Base-by-base conservation (phyloP, 148 eudicot genomes). In the Tetragonia tetragonoides region DNA sequence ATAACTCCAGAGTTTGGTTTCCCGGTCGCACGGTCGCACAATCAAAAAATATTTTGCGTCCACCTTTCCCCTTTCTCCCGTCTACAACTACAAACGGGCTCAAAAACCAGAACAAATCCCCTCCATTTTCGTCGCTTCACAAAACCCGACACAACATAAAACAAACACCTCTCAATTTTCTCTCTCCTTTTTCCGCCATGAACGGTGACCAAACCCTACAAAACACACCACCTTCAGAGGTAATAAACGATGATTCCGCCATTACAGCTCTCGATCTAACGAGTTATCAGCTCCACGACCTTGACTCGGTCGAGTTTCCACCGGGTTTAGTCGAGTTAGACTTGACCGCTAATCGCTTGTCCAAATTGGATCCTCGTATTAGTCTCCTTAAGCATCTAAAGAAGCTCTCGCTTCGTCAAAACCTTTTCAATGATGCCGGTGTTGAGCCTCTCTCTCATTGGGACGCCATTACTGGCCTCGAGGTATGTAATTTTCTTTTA, bases 321-420 rank as follows among this genome's bases (percentile, higher is more conserved):
- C 82, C 85, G 82, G 88, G 82, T 86, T 84, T 95, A 14, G 83
- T 81, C 85, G 99, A 95, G 87, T 81, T 95, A 21, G 99, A 95
- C 90, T 73, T 95, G 5, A 95, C 99, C 24, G 88, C 91, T 15
- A 95, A 95, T 75, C 97, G 99, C 1, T 82, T 95, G 59, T 84
- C 92, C 21, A 78, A 85, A 72, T 60, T 95, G 61, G 99, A 95
- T 86, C 86, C 89, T 53, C 92, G 97, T 49, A 89, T 95, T 34
- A 80, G 79, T 6, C 92, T 82, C 6, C 87, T 95, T 66, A 81
- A 80, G 61, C 78, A 84, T 54, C 92, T 95, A 72, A 93, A 87
- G 77, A 95, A 87, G 82, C 87, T 95, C 42, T 95, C 99, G 59
- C 86, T 93, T 61, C 97, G 99, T 54, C 99, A 95, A 81, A 95